A percentile compares a stretch with the other conserved stretches of the same genome.
Evolutionary conservation across 2,329 filamentous ascomycete genomes (phyloP).

Genomic region (Fusarium verrucosum): DNA sequence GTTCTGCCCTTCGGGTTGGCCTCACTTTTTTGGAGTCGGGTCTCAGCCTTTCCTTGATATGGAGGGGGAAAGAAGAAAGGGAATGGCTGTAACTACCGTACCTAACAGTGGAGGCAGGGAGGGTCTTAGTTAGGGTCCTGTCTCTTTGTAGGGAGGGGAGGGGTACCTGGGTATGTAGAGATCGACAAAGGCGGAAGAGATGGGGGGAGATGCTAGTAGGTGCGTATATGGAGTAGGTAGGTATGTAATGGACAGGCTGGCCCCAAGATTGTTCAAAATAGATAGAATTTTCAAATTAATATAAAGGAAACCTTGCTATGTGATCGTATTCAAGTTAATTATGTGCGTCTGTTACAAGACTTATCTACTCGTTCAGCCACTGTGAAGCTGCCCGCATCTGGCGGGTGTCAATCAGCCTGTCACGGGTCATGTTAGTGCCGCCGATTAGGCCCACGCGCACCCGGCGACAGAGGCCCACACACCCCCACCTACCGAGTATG

Average conservation of each 20-base stretch:
- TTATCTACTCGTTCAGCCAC: neutral
- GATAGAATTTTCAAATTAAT: too few relatives aligned
- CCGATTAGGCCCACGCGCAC: slow-evolving; percentile 22
- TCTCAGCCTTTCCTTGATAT: slow-evolving; percentile 8
- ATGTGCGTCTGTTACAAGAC: too few relatives aligned
- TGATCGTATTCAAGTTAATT: too few relatives aligned
- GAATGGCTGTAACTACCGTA: neutral
- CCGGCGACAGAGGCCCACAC: slow-evolving; percentile 14
- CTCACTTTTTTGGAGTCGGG: slow-evolving; percentile 19
- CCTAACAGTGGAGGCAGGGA: slow-evolving; percentile 8
- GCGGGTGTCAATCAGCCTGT: slow-evolving; percentile 23
- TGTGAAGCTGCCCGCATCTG: neutral
- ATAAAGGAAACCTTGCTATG: too few relatives aligned
- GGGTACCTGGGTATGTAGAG: too few relatives aligned
- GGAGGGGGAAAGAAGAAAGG: neutral
- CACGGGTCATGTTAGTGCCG: slow-evolving; percentile 18
- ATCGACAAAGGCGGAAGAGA: slow-evolving; percentile 13
- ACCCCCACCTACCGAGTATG: slow-evolving; percentile 35
- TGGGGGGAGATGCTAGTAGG: slow-evolving; percentile 9
- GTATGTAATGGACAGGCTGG: neutral
- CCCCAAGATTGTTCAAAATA: neutral
- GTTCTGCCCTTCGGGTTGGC: slow-evolving; percentile 16
- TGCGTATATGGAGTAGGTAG: too few relatives aligned
- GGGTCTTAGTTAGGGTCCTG: neutral
- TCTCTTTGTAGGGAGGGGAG: slow-evolving; percentile 12